These are phyloP conservation scores for Aspergillus carbonarius DNA, from an alignment of 2,329 filamentous ascomycete genomes.

Conservation along the genomic window DNA sequence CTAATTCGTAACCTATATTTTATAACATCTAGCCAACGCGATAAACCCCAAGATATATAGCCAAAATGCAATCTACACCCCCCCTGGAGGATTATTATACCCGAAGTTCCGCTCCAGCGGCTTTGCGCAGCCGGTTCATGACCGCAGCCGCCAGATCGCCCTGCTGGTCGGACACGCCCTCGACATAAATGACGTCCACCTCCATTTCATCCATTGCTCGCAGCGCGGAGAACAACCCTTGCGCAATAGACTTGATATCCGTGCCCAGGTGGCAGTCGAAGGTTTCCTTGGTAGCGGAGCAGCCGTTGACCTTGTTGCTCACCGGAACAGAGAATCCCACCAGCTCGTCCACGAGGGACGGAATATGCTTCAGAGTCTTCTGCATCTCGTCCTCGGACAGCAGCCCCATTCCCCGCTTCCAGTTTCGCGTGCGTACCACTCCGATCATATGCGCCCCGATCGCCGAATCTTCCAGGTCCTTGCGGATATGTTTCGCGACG, in stretches of 20 bases:
- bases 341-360: slow-evolving; percentile 26
- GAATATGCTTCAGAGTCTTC: slow-evolving; percentile 22
- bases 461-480: slow-evolving; percentile 33
- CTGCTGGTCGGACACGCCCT: slow-evolving; percentile 71
- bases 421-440: slow-evolving; percentile 42
- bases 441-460: slow-evolving; percentile 35
- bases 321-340: slow-evolving; percentile 29
- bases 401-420: slow-evolving; percentile 32
- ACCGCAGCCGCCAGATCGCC: slow-evolving; percentile 82
- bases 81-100: slow-evolving; percentile 32
- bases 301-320: slow-evolving; percentile 20
- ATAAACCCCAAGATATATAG: not conserved
- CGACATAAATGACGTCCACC: slow-evolving; percentile 83
- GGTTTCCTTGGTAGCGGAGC: slow-evolving; percentile 34
- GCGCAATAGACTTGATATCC: slow-evolving; percentile 72
- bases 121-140: slow-evolving; percentile 80
- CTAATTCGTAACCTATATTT: slow-evolving; percentile 5
- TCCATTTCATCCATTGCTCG: slow-evolving; percentile 77
- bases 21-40: slow-evolving; percentile 3
- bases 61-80: slow-evolving; percentile 9
- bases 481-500: slow-evolving; percentile 33
- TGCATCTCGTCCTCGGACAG: slow-evolving; percentile 22
- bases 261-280: slow-evolving; percentile 73
- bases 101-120: slow-evolving; percentile 59
- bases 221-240: slow-evolving; percentile 83